phyloP scores from a whole-genome alignment of 2,329 filamentous ascomycete genomes.

The Venturia carpophila region DNA sequence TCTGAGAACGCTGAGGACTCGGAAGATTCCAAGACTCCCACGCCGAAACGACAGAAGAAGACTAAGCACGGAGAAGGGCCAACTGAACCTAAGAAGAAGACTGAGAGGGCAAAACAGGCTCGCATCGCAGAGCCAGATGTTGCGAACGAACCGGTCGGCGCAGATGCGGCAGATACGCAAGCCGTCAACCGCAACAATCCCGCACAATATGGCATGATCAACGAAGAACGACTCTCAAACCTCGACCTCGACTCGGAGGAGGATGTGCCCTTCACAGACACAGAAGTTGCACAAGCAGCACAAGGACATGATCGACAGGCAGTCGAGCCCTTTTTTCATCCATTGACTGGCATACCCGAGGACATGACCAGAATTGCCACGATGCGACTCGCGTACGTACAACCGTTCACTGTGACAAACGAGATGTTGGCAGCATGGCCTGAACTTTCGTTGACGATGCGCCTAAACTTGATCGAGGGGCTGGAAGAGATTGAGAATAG shows the following conservation, averaged over 20 bases:
- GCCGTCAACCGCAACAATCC: background rate
- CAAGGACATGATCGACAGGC: background rate
- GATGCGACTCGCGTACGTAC: background rate
- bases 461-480: slow-evolving; percentile 3
- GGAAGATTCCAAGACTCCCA: background rate
- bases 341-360: background rate
- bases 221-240: background rate
- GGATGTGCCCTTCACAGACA: background rate
- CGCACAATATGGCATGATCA: background rate
- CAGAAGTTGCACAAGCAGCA: background rate
- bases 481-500: background rate
- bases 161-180: background rate
- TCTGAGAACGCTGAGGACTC: background rate
- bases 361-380: background rate
- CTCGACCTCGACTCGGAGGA: background rate
- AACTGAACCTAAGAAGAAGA: background rate
- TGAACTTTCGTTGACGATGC: background rate
- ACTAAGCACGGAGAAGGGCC: background rate
- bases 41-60: background rate
- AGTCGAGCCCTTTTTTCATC: background rate
- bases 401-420: background rate
- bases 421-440: background rate
- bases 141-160: background rate
- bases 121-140: background rate
- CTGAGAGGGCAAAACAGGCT: background rate